phyloP scores from a whole-genome alignment of 2,329 filamentous ascomycete species.

The Monosporascus sp. region DNA sequence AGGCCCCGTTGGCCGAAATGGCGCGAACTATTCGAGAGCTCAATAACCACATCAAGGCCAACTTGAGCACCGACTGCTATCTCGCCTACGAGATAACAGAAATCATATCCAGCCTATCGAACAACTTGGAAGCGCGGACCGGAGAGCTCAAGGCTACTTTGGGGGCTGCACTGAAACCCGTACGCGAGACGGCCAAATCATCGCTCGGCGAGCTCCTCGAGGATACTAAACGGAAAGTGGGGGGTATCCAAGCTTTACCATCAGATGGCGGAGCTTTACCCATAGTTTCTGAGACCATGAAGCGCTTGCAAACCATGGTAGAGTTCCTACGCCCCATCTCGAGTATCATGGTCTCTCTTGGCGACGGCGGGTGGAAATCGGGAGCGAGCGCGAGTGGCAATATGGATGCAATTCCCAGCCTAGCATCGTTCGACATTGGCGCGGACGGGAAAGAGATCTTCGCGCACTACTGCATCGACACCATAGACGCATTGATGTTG shows the following conservation, averaged over 20 bases:
- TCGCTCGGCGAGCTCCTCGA: conserved; percentile 81
- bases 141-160: conserved; percentile 81
- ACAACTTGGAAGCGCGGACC: conserved; percentile 73
- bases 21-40: conserved; percentile 81
- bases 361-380: conserved; percentile 83
- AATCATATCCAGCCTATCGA: conserved; percentile 75
- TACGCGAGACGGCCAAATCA: conserved; percentile 85
- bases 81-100: conserved; percentile 94
- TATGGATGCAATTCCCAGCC: conserved; percentile 62
- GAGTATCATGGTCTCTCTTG: conserved; percentile 85
- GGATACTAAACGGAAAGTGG: conserved; percentile 70
- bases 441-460: conserved; percentile 87
- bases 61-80: conserved; percentile 87
- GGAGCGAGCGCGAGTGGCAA: conserved; percentile 45
- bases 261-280: conserved; percentile 73
- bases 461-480: conserved; percentile 84
- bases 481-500: conserved; percentile 73
- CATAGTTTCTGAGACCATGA: conserved; percentile 79
- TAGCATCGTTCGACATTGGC: conserved; percentile 78
- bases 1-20: conserved; percentile 73
- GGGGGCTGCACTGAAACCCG: conserved; percentile 79
- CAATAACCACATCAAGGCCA: conserved; percentile 81
- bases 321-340: conserved; percentile 81
- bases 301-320: conserved; percentile 79
- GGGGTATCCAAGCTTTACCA: conserved; percentile 62